A percentile compares a stretch with the other conserved stretches of the same genome.
phyloP scores from a whole-genome alignment of 148 eudicot genomes.

The Salicornia ramosissima region DNA sequence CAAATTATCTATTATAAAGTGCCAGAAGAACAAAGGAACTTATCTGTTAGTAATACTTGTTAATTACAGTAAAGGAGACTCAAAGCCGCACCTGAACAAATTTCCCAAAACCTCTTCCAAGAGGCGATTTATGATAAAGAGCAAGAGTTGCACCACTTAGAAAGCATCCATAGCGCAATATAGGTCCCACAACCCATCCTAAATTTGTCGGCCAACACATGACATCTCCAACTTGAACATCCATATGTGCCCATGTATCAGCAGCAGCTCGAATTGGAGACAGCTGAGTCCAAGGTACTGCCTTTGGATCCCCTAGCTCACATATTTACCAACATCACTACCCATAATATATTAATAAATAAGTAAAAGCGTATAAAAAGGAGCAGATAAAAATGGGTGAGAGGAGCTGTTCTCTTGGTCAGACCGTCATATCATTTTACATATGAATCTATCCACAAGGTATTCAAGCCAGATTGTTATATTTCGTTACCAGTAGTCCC shows the following conservation, averaged over 20 bases:
- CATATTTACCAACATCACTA: no score
- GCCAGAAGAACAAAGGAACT: background rate
- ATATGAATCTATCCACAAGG: background rate
- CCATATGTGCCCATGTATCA: slow-evolving; percentile 72
- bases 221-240: slow-evolving; percentile 62
- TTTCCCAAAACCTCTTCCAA: slow-evolving; percentile 78
- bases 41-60: background rate
- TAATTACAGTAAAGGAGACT: slow-evolving; percentile 1
- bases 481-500: slow-evolving; percentile 76
- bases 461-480: background rate
- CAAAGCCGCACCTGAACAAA: slow-evolving; percentile 68
- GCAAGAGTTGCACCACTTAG: slow-evolving; percentile 77
- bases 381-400: background rate
- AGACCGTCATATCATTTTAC: background rate
- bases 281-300: slow-evolving; percentile 93
- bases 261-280: slow-evolving; percentile 80
- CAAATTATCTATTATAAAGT: background rate
- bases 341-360: background rate
- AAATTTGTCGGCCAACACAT: slow-evolving; percentile 94
- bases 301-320: slow-evolving; percentile 85
- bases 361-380: background rate
- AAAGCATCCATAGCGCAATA: slow-evolving; percentile 63
- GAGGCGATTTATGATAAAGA: slow-evolving; percentile 94
- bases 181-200: slow-evolving; percentile 98
- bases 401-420: background rate